These are phyloP conservation scores for Leccinum truebloodii DNA, from an alignment of 768 basidiomycete genomes.

Conservation along the genomic window DNA sequence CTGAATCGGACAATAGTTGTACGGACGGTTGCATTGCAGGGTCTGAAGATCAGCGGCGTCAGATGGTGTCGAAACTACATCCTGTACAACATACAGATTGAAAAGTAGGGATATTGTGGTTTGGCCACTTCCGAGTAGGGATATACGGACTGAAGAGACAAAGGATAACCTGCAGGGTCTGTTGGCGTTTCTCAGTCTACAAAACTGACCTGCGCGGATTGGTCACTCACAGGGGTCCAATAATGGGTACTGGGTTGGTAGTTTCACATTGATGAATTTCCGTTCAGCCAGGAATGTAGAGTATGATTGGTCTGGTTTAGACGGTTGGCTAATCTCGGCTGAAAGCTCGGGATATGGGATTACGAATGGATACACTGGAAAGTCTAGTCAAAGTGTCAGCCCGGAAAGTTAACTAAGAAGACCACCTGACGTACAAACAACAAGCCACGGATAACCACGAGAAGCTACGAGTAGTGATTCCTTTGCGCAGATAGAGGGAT, in stretches of 20 bases:
- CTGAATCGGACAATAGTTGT: slow-evolving; percentile 6
- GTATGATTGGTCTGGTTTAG: slow-evolving; percentile 1
- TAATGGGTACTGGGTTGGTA: slow-evolving; percentile 19
- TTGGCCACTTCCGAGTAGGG: slow-evolving; percentile 4
- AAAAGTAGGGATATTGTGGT: slow-evolving; percentile 25
- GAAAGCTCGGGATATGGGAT: slow-evolving; percentile 15
- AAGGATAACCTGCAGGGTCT: slow-evolving; percentile 30
- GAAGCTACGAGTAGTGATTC: slow-evolving; percentile 14
- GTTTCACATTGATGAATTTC: slow-evolving; percentile 14
- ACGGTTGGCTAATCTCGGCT: slow-evolving; percentile 5
- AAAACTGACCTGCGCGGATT: background rate
- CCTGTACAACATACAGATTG: slow-evolving; percentile 24
- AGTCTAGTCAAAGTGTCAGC: slow-evolving; percentile 18
- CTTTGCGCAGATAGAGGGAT: slow-evolving; percentile 22
- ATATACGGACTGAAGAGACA: slow-evolving; percentile 29
- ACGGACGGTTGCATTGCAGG: slow-evolving; percentile 20
- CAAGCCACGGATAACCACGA: slow-evolving; percentile 37
- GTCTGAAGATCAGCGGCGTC: slow-evolving; percentile 9
- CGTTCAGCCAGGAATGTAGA: background rate
- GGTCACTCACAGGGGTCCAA: slow-evolving; percentile 38
- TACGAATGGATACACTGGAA: slow-evolving; percentile 24
- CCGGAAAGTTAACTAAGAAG: background rate
- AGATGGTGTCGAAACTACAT: background rate
- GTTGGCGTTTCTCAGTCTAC: background rate
- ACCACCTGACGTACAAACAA: slow-evolving; percentile 35